Evolutionary conservation across 306 rosid genomes (phyloP).

Genomic region (Lablab purpureus): DNA sequence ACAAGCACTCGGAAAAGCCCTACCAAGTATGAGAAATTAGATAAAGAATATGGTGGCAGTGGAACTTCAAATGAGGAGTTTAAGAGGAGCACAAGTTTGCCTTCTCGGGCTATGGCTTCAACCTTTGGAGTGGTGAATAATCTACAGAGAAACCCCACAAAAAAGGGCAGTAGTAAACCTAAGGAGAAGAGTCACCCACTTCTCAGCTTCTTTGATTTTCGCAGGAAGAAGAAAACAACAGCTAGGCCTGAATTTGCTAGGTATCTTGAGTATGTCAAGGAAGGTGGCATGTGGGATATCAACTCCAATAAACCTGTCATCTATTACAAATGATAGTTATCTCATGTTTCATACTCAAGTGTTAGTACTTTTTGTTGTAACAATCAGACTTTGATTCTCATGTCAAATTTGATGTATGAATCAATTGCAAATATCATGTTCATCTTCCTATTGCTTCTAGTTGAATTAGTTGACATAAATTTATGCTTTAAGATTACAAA

Average conservation of each 20-base stretch:
- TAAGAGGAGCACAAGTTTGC: conserved; percentile 62
- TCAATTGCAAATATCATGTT: conserved; percentile 9
- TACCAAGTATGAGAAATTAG: conserved; percentile 58
- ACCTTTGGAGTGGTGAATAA: conserved; percentile 28
- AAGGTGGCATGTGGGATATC: conserved; percentile 74
- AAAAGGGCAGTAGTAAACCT: conserved; percentile 39
- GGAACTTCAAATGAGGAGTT: conserved; percentile 49
- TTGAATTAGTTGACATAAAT: not conserved
- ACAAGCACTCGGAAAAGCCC: conserved; percentile 50
- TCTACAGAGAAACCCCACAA: conserved; percentile 61
- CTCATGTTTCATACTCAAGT: conserved; percentile 3
- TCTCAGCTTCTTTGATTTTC: conserved; percentile 52
- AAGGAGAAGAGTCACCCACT: conserved; percentile 62
- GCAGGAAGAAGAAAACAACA: conserved; percentile 64
- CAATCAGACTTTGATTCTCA: conserved; percentile 23
- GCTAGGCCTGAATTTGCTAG: conserved; percentile 68
- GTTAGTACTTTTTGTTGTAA: not conserved
- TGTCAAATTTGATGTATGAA: conserved; percentile 16
- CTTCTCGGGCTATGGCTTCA: conserved; percentile 43
- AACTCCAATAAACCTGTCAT: conserved; percentile 64
- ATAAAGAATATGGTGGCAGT: conserved; percentile 48
- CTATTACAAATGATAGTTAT: conserved; percentile 55
- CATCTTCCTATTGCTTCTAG: conserved; percentile 6
- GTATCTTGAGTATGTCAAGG: conserved; percentile 70
- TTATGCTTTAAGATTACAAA: not conserved